Evolutionary conservation across 306 rosid genomes (phyloP).

Genomic region (Dalbergia cochinchinensis): DNA sequence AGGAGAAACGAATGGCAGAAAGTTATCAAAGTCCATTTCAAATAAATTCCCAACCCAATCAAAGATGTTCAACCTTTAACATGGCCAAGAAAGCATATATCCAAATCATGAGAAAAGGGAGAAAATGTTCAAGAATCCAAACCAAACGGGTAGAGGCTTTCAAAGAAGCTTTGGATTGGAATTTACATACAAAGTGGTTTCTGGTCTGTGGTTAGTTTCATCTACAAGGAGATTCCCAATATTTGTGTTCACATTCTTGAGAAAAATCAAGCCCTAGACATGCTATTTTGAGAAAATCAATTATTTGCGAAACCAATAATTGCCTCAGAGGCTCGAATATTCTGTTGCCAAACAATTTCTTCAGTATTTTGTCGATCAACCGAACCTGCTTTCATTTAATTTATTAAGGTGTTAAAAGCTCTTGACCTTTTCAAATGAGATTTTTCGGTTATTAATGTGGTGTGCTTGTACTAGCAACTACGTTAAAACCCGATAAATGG

Average conservation of each 20-base stretch:
- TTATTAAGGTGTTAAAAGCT: too few relatives aligned
- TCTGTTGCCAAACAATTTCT: too few relatives aligned
- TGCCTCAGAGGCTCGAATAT: too few relatives aligned
- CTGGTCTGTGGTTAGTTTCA: neutral
- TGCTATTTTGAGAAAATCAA: neutral
- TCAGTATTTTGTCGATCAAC: too few relatives aligned
- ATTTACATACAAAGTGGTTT: slow-evolving; percentile 2
- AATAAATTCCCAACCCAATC: slow-evolving; percentile 10
- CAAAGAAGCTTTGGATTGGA: neutral
- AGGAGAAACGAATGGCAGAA: neutral
- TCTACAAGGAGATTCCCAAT: slow-evolving; percentile 16
- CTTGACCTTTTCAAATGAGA: too few relatives aligned
- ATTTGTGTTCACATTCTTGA: slow-evolving; percentile 30
- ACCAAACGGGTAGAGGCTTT: slow-evolving; percentile 1
- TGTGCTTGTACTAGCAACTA: too few relatives aligned
- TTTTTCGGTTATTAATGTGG: too few relatives aligned
- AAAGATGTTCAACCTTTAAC: neutral
- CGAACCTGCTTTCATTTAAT: too few relatives aligned
- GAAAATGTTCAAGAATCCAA: slow-evolving; percentile 16
- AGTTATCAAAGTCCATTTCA: neutral
- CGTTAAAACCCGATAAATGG: too few relatives aligned
- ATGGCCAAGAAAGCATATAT: neutral
- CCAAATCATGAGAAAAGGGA: neutral
- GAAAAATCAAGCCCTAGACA: neutral
- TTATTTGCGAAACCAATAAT: neutral